Percentiles rank a stretch among this genome's conserved stretches.
Conservation (phyloP, 306 rosid genomes). For the Glycyrrhiza uralensis region DNA sequence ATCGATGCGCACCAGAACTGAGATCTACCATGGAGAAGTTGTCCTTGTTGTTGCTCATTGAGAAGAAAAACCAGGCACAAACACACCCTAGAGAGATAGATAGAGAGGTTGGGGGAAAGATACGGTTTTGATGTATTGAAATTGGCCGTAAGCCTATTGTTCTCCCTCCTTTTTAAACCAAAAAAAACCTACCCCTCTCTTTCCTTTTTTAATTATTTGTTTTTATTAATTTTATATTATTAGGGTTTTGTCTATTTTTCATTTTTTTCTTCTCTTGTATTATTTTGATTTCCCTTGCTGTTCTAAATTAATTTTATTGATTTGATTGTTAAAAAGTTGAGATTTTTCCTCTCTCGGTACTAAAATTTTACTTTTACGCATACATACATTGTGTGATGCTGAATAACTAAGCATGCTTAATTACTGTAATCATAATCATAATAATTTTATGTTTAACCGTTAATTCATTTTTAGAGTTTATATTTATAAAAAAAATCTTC, state of each 20-base stretch:
- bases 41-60: not conserved
- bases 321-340: no score
- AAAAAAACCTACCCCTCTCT: not conserved
- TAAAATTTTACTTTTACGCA: no score
- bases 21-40: not conserved
- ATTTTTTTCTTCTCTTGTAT: not conserved
- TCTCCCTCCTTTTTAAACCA: constrained; percentile 11
- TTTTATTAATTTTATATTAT: not conserved
- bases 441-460: not conserved
- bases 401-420: no score
- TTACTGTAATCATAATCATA: no score
- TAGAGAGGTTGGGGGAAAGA: not conserved
- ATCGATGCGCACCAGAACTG: not conserved
- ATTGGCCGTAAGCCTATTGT: not conserved
- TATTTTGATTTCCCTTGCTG: not conserved
- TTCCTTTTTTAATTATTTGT: not conserved
- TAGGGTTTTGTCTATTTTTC: not conserved
- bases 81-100: not conserved
- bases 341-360: no score
- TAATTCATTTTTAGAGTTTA: no score
- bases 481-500: no score
- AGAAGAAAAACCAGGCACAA: no score
- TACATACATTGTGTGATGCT: no score
- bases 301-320: no score
- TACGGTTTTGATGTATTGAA: not conserved